Base-by-base conservation (phyloP, 1,284 basidiomycete species). In the Trametes polyzona region DNA sequence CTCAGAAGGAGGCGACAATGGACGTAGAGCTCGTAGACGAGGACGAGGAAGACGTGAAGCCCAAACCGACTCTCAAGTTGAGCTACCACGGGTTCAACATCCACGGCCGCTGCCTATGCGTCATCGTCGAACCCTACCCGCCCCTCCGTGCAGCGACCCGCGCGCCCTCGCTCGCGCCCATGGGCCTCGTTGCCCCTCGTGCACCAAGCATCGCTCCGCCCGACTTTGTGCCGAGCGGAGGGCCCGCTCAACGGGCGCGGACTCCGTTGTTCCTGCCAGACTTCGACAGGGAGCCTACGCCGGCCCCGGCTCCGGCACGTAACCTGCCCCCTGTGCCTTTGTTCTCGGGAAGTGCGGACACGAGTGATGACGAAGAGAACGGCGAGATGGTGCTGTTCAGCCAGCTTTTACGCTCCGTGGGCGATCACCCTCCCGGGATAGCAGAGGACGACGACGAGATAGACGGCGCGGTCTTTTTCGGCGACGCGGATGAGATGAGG, bases 51-150 rank as follows among this genome's bases (percentile, higher is more conserved):
- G 87, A 88, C 64, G 77, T 79, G 62, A 90, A 91, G 63, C 86
- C 84, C 10, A 92, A 92, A 66, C 86, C 87, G 1, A 65, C 80
- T 21, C 74, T 92, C 41, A 79, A 82, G 52, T 78, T 92, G 21
- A 78, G 72, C 54, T 92, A 88, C 61, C 79, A 82, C 62, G 85
- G 86, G 12, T 90, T 90, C 69, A 78, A 73, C 49, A 84, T 90
- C 53, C 80, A 81, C 54, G 86, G 83, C 0, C 81, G 82, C 48
- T 91, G 87, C 68, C 78, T 92, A 21, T 92, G 88, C 65, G 79
- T 92, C 24, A 86, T 92, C 24, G 83, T 91, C 17, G 90, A 92
- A 68, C 90, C 90, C 16, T 90, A 86, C 78, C 87, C 88, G 4
- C 73, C 80, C 16, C 67, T 84, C 42, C 78, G 76, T 30, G 65